phyloP scores from a whole-genome alignment of 1,139 yeast genomes.

The Magnusiomyces tetraspermus region DNA sequence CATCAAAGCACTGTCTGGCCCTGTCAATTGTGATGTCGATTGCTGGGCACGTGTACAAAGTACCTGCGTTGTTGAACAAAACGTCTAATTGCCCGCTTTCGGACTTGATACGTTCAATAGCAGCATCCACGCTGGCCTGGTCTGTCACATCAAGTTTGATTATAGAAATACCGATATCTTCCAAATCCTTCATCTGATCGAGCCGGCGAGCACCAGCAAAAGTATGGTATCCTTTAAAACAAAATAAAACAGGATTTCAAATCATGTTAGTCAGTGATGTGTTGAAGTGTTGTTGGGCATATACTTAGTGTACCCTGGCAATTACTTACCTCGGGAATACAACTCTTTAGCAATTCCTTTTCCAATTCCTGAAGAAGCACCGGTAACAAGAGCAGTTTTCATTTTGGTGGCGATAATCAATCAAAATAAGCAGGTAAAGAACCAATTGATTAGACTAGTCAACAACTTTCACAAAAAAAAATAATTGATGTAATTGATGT shows the following conservation, averaged over 20 bases:
- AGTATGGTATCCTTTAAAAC: conserved; percentile 45
- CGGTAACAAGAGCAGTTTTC: conserved; percentile 53
- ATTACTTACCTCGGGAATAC: conserved; percentile 35
- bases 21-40: conserved; percentile 54
- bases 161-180: conserved; percentile 33
- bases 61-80: conserved; percentile 60
- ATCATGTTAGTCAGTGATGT: background rate
- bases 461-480: background rate
- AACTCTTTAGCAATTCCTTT: conserved; percentile 55
- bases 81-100: conserved; percentile 45
- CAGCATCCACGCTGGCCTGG: conserved; percentile 40
- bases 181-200: conserved; percentile 50
- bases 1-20: conserved; percentile 48
- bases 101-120: conserved; percentile 36
- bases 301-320: too few relatives aligned
- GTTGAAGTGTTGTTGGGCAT: background rate
- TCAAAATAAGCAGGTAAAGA: background rate
- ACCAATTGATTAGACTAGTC: background rate
- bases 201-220: conserved; percentile 67
- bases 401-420: background rate
- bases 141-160: conserved; percentile 46
- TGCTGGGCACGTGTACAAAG: conserved; percentile 63
- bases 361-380: conserved; percentile 80
- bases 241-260: background rate
- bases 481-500: background rate